These are phyloP conservation scores for Poronia punctata DNA, from an alignment of 495 filamentous ascomycete species.

Conservation along the genomic window DNA sequence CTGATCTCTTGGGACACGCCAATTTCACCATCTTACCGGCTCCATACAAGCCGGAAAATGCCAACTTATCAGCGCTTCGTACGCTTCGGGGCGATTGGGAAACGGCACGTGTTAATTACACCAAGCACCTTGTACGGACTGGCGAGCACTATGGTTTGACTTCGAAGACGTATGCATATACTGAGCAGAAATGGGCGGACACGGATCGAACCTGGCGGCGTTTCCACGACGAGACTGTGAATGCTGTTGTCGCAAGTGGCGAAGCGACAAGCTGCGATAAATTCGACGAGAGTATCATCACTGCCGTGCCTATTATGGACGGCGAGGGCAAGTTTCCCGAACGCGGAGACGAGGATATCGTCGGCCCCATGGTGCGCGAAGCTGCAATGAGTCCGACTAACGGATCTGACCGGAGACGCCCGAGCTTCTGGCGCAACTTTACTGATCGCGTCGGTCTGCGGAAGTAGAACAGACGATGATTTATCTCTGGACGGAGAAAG, in stretches of 20 bases:
- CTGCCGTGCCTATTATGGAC: slow-evolving; percentile 41
- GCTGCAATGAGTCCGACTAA: slow-evolving; percentile 37
- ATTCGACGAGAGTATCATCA: slow-evolving; percentile 35
- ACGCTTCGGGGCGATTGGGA: slow-evolving; percentile 74
- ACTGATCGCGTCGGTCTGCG: slow-evolving; percentile 39
- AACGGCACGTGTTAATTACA: slow-evolving; percentile 69
- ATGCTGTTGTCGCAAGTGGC: slow-evolving; percentile 36
- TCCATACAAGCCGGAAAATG: slow-evolving; percentile 62
- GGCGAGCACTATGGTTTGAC: slow-evolving; percentile 81
- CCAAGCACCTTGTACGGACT: slow-evolving; percentile 74
- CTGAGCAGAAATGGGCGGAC: slow-evolving; percentile 76
- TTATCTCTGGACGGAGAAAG: too few species aligned
- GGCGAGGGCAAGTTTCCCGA: slow-evolving; percentile 79
- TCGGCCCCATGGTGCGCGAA: slow-evolving; percentile 80
- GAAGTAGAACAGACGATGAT: slow-evolving; percentile 14
- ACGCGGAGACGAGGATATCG: slow-evolving; percentile 82
- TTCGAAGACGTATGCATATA: slow-evolving; percentile 74
- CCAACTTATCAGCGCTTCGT: slow-evolving; percentile 52
- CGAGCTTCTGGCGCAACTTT: slow-evolving; percentile 37
- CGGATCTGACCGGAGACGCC: slow-evolving; percentile 31
- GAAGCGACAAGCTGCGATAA: slow-evolving; percentile 20
- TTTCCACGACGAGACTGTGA: slow-evolving; percentile 53
- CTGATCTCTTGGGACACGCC: slow-evolving; percentile 76
- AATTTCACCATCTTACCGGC: slow-evolving; percentile 84
- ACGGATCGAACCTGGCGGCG: slow-evolving; percentile 65